A percentile compares a stretch with the other conserved stretches of the same genome.
Conservation (phyloP, 441 rosid genomes). For the Flueggea neowawraea region DNA sequence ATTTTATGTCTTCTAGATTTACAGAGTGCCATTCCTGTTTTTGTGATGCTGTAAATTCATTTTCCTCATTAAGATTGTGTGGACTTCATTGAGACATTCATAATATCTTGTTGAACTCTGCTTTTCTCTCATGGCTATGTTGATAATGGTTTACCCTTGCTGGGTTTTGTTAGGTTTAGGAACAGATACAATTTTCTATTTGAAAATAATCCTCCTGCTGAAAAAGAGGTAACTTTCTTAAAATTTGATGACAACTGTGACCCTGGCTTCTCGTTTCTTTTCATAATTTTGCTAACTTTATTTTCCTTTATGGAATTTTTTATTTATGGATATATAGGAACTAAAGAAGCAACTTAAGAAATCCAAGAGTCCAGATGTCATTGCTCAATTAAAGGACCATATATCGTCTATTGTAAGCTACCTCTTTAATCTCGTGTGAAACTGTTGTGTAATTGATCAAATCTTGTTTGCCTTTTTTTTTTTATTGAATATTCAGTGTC, state of each 20-base stretch:
- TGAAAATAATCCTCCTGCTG: slow-evolving; percentile 60
- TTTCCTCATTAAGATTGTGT: no score
- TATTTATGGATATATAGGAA: slow-evolving; percentile 37
- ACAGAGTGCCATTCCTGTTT: no score
- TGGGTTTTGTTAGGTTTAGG: slow-evolving; percentile 50
- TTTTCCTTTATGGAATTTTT: background rate
- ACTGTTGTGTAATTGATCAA: background rate
- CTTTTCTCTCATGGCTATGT: background rate
- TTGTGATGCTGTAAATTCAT: no score
- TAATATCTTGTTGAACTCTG: no score
- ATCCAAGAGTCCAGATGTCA: slow-evolving; percentile 42
- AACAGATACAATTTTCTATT: slow-evolving; percentile 74
- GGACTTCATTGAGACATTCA: no score
- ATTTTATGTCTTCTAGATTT: no score
- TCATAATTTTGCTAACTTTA: slow-evolving; percentile 6
- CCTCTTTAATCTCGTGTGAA: background rate
- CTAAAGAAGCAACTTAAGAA: slow-evolving; percentile 59
- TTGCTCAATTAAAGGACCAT: slow-evolving; percentile 41
- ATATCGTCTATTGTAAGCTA: slow-evolving; percentile 68
- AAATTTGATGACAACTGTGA: slow-evolving; percentile 1
- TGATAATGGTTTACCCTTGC: background rate
- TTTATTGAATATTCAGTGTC: background rate
- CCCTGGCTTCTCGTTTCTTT: background rate
- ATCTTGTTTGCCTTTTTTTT: background rate
- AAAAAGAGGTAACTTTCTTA: slow-evolving; percentile 59